These are phyloP conservation scores for Ogataea hybrid DNA, from an alignment of 1,139 yeast genomes.

Conservation along the genomic window DNA sequence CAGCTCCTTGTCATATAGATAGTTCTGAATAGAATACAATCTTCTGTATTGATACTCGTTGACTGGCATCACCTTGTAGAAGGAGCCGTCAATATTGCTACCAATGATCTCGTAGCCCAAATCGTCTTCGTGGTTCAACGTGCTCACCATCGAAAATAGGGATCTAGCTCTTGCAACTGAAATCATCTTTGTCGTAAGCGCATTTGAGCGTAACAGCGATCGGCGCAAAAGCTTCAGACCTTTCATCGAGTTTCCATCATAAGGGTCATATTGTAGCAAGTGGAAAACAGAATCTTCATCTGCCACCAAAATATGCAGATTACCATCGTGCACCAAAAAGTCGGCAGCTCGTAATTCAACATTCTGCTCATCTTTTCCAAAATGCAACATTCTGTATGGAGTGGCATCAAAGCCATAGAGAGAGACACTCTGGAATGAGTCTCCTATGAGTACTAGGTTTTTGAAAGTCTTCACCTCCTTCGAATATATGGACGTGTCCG, in stretches of 20 bases:
- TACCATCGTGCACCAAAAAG: conserved; percentile 69
- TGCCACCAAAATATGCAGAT: conserved; percentile 63
- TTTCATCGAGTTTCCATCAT: conserved; percentile 76
- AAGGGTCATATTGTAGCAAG: conserved; percentile 86
- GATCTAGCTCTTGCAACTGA: conserved; percentile 25
- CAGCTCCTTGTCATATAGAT: conserved; percentile 69
- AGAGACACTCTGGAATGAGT: conserved; percentile 75
- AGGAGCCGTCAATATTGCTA: conserved; percentile 74
- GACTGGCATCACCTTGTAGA: conserved; percentile 73
- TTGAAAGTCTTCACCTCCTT: conserved; percentile 82
- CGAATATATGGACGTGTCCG: conserved; percentile 78
- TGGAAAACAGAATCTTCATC: conserved; percentile 73
- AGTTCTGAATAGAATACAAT: conserved; percentile 84
- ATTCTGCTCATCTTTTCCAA: conserved; percentile 71
- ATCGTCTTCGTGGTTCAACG: conserved; percentile 25
- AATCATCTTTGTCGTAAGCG: conserved; percentile 55
- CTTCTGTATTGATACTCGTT: conserved; percentile 75
- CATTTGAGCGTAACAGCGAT: conserved; percentile 69
- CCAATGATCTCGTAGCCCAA: conserved; percentile 60
- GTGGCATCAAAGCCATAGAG: conserved; percentile 92
- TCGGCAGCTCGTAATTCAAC: conserved; percentile 64
- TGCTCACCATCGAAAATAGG: conserved; percentile 28
- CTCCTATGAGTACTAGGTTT: conserved; percentile 76
- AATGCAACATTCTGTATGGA: conserved; percentile 79
- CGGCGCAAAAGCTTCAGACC: conserved; percentile 75